Conservation (phyloP, 2,329 filamentous ascomycete species). For the Onygena corvina region DNA sequence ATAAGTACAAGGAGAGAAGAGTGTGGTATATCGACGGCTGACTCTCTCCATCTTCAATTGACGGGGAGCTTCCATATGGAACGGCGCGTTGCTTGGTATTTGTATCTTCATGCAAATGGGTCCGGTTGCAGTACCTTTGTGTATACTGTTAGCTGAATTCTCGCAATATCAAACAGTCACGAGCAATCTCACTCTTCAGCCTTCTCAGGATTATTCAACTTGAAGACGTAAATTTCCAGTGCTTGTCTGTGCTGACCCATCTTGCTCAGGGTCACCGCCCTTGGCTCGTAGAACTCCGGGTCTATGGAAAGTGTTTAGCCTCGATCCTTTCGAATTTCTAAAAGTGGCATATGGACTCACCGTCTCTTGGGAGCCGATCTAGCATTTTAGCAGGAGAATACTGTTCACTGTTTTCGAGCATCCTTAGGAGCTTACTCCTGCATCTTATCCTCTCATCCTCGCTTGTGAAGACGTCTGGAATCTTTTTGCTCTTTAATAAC, state of each 20-base stretch:
- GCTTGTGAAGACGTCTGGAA: slow-evolving; percentile 27
- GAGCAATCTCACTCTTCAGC: slow-evolving; percentile 64
- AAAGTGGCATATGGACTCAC: slow-evolving; percentile 37
- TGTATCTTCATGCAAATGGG: slow-evolving; percentile 52
- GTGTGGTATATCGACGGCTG: slow-evolving; percentile 79
- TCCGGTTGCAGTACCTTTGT: slow-evolving; percentile 72
- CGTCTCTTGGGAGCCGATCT: slow-evolving; percentile 63
- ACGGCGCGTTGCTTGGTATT: slow-evolving; percentile 26
- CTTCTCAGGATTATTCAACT: slow-evolving; percentile 72
- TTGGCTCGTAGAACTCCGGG: slow-evolving; percentile 72
- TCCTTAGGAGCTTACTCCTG: slow-evolving; percentile 57
- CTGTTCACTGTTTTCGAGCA: slow-evolving; percentile 62
- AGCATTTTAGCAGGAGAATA: slow-evolving; percentile 74
- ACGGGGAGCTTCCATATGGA: slow-evolving; percentile 28
- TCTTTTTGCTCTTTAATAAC: slow-evolving; percentile 33
- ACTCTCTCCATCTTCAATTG: slow-evolving; percentile 36
- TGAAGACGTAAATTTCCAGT: slow-evolving; percentile 95
- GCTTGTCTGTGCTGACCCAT: slow-evolving; percentile 95
- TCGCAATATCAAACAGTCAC: too few species aligned
- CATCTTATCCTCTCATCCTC: slow-evolving; percentile 45
- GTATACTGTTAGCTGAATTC: too few species aligned
- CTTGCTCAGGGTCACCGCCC: slow-evolving; percentile 81
- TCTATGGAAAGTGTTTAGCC: slow-evolving; percentile 41
- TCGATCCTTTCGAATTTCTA: neutral
- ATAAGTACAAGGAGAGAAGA: slow-evolving; percentile 77